phyloP scores from a whole-genome alignment of 192 early-diverging fungal genomes.

The Rhizoclosmatium sp. region DNA sequence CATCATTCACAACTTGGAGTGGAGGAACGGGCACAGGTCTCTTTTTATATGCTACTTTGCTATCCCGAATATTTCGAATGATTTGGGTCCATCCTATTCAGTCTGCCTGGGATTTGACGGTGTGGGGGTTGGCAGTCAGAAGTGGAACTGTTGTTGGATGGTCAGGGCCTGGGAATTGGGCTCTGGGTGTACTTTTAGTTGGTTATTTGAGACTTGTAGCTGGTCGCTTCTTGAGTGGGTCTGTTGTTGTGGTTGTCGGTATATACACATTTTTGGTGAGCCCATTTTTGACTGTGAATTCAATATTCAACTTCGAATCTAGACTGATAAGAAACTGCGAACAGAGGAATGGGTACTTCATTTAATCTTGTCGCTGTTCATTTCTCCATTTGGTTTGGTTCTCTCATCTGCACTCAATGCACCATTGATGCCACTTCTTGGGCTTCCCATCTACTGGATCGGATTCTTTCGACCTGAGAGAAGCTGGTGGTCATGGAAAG shows the following conservation, averaged over 20 bases:
- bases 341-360: constrained; percentile 19
- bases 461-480: constrained; percentile 49
- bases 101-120: constrained; percentile 21
- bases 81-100: constrained; percentile 7
- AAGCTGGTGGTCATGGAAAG: constrained; percentile 49
- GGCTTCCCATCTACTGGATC: constrained; percentile 51
- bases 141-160: background rate
- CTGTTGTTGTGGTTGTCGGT: background rate
- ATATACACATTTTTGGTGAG: constrained; percentile 24
- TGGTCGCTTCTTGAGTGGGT: background rate
- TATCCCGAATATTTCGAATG: background rate
- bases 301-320: background rate
- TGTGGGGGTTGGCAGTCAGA: background rate
- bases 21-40: background rate
- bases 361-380: constrained; percentile 9
- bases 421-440: constrained; percentile 48
- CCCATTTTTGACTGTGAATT: background rate
- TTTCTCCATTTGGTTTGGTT: constrained; percentile 23
- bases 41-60: constrained; percentile 15
- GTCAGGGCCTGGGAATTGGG: constrained; percentile 2
- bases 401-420: constrained; percentile 36
- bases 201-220: background rate
- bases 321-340: constrained; percentile 24
- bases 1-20: background rate
- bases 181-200: constrained; percentile 18